Base-by-base conservation (phyloP, 768 basidiomycete genomes). In the Lactarius deliciosus region DNA sequence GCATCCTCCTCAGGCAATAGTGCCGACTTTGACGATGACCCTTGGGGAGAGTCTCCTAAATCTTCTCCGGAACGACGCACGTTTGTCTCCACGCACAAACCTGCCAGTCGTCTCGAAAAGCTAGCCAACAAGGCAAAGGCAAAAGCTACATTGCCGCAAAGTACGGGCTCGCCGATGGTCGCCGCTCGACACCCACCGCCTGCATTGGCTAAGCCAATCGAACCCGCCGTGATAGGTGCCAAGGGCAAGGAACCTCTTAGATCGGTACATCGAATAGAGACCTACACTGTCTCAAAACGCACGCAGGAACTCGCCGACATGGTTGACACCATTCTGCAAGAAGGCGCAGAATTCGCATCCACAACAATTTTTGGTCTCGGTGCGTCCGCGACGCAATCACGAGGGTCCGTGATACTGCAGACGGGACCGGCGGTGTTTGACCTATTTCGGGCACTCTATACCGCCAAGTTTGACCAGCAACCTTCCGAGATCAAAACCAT, bases 371-470 rank as follows among this genome's bases (percentile, higher is more conserved):
- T 77, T 34, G 59, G 65, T 61, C 73, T 66, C 0, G 68, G 76
- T 34, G 70, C 57, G 5, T 59, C 69, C 13, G 13, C 62, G 7
- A 57, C 63, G 22, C 61, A 69, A 32, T 13, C 81, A 36, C 71
- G 70, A 22, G 89, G 90, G 11, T 78, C 76, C 2, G 77, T 87
- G 25, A 79, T 95, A 30, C 72, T 84, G 54, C 83, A 88, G 69
- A 81, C 88, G 1, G 83, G 88, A 20, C 79, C 85, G 2, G 82
- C 88, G 20, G 80, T 87, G 2, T 79, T 96, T 63, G 94, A 96
- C 62, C 78, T 97, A 10, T 91, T 87, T 76, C 83, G 90, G 54
- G 91, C 92, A 1, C 74, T 97, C 30, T 86, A 91, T 73, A 92
- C 92, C 15, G 81, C 90, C 43, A 81, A 81, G 40, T 86, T 85